Base-by-base conservation (phyloP, 495 filamentous ascomycete species). In the Staphylotrichum tortipilum region DNA sequence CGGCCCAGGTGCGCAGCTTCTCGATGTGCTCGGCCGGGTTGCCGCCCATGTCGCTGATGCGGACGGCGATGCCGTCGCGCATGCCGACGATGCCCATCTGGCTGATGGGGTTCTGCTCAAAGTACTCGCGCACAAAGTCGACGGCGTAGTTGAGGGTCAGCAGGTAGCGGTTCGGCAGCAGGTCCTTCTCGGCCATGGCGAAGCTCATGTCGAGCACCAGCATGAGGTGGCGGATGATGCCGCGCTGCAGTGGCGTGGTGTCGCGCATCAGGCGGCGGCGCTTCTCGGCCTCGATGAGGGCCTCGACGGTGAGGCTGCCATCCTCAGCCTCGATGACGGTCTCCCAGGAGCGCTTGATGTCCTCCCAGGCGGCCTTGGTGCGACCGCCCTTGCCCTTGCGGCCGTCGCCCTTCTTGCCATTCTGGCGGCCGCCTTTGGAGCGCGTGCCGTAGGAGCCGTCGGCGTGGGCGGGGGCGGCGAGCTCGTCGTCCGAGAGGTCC, bases 31-130 rank as follows among this genome's bases (percentile, higher is more conserved):
- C 88, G 7, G 78, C 82, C 0, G 89, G 88, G 63, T 96, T 96
- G 3, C 94, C 94, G 45, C 81, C 85, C 74, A 95, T 84, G 60
- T 94, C 87, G 62, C 83, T 89, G 43, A 98, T 79, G 30, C 87
- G 72, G 8, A 92, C 67, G 7, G 89, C 90, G 14, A 97, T 71
- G 12, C 92, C 92, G 66, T 97, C 94, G 36, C 84, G 81, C 80
- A 95, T 90, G 39, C 86, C 91, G 34, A 98, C 70, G 19, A 97
- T 81, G 12, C 85, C 88, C 31, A 98, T 75, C 61, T 98, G 94
- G 24, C 88, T 92, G 64, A 98, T 97, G n/a, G 92, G 92, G 52
- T 98, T 98, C 65, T 98, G 92, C 65, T 96, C 91, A 63, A 97
- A 98, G 68, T 89, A 98, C 56, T 96, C 94, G 38, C 82, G 77